Percentiles rank a stretch among this genome's conserved stretches.
Evolutionary conservation across 345 rosid genomes (phyloP).

Genomic region (Jatropha curcas): DNA sequence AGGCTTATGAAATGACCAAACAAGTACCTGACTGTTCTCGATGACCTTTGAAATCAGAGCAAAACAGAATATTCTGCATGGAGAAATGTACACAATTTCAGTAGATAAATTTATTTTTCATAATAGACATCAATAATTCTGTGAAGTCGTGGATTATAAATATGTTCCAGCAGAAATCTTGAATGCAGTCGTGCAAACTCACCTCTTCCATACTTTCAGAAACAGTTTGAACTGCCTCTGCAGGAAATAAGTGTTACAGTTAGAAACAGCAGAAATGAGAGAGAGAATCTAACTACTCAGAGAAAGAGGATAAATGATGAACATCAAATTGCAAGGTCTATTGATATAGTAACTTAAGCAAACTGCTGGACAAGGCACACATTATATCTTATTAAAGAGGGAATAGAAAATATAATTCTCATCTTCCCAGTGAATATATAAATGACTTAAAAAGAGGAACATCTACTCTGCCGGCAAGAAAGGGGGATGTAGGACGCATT

Average conservation of each 20-base stretch:
- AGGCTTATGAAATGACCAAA: background rate
- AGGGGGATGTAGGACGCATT: no score
- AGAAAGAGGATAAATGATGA: background rate
- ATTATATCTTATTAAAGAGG: background rate
- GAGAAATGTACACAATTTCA: slow-evolving; percentile 23
- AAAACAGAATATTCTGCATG: slow-evolving; percentile 68
- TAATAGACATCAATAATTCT: background rate
- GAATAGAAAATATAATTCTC: background rate
- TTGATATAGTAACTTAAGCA: background rate
- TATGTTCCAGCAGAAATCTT: background rate
- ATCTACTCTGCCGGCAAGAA: background rate
- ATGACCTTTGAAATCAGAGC: slow-evolving; percentile 55
- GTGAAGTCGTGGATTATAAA: background rate
- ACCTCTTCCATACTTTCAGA: slow-evolving; percentile 66
- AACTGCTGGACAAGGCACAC: background rate
- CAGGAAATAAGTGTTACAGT: slow-evolving; percentile 19
- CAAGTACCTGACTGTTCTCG: slow-evolving; percentile 66
- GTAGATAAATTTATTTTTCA: background rate
- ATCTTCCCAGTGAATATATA: background rate
- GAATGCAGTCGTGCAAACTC: slow-evolving; percentile 24
- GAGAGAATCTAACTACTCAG: background rate
- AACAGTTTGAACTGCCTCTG: slow-evolving; percentile 60
- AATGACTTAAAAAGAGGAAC: background rate
- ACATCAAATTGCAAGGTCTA: background rate
- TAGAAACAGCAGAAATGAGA: background rate